Percentiles rank a stretch among this genome's conserved stretches.
Evolutionary conservation across 495 filamentous ascomycete species (phyloP).

Genomic region (Chaetomium fimeti): DNA sequence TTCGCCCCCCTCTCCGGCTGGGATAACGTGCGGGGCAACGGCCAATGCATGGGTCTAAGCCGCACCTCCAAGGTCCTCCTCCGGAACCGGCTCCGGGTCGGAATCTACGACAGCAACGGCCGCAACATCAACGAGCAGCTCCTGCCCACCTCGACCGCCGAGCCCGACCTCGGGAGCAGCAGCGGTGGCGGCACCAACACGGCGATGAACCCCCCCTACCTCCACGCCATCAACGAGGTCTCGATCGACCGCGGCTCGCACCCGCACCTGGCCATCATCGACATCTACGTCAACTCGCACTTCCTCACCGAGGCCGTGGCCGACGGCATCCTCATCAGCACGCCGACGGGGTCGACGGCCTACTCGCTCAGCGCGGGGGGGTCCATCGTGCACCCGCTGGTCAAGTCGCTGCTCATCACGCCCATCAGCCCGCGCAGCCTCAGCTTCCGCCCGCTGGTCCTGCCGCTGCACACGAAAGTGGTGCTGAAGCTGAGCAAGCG

Average conservation of each 20-base stretch:
- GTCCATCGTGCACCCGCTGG: conserved; percentile 92
- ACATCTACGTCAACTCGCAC: conserved; percentile 78
- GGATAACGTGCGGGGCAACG: conserved; percentile 74
- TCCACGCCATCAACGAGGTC: conserved; percentile 94
- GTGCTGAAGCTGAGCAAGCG: conserved; percentile 76
- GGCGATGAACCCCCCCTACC: conserved; percentile 30
- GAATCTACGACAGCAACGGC: conserved; percentile 67
- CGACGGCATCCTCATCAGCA: conserved; percentile 91
- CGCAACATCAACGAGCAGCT: conserved; percentile 49
- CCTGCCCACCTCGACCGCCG: conserved; percentile 45
- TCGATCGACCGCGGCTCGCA: conserved; percentile 86
- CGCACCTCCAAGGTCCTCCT: conserved; percentile 77
- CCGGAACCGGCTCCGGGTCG: conserved; percentile 80
- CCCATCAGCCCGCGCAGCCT: conserved; percentile 92
- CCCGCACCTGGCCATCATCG: conserved; percentile 86
- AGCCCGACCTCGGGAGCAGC: conserved; percentile 39
- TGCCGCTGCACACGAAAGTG: conserved; percentile 85
- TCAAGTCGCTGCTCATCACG: conserved; percentile 81
- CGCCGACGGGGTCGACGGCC: conserved; percentile 91
- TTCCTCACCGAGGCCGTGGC: conserved; percentile 90
- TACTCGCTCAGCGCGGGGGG: conserved; percentile 91
- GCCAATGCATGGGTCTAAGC: conserved; percentile 74
- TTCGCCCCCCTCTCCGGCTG: conserved; percentile 45
- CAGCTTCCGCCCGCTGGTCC: conserved; percentile 84
- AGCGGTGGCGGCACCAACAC: neutral